Base-by-base conservation (phyloP, 1,284 basidiomycete genomes). In the Malassezia equina region DNA sequence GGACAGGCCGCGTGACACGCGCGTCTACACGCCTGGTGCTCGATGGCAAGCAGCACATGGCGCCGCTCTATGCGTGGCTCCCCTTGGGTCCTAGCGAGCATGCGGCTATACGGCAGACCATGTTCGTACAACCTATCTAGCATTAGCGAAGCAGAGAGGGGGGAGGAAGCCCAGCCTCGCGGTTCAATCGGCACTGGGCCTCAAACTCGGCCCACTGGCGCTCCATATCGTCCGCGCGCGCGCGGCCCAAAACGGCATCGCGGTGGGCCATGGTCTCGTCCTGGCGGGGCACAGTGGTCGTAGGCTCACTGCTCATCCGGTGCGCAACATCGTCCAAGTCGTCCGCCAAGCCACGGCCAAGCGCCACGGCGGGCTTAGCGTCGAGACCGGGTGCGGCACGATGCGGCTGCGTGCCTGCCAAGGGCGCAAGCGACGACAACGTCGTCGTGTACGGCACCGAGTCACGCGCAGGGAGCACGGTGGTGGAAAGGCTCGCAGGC, bases 1-100 rank as follows among this genome's bases (percentile, higher is more conserved):
- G 32, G 23, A 28, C 27, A 9, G 52, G 24, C 12, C 47, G 60
- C 8, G 47, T 41, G 25, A 61, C 60, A 8, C 48, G 60, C 23
- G 59, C 55, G 33, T 55, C 60, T 11, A 33, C 36, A 15, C 52
- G 50, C 24, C 27, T 54, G 11, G 27, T 49, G 9, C 28, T 41
- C n/a, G 47, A 43, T 31, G 6, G 41, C 13, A 9, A 12, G 34
- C 45, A 19, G 7, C 12, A 11, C 25, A 32, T 24, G 2, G 42
- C 17, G n/a, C 33, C 9, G 27, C 48, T 36, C 17, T 21, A 29
- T 19, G 49, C 47, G n/a, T 59, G 53, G 49, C 46, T 61, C 15
- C 57, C 60, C 11, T 34, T 61, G 5, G 60, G 60, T 4, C 60
- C 56, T 4, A 32, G 29, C 8, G 60, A 61, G 43, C 32, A n/a